phyloP scores from a whole-genome alignment of 805 yeast genomes.

The Starmerella stellata region DNA sequence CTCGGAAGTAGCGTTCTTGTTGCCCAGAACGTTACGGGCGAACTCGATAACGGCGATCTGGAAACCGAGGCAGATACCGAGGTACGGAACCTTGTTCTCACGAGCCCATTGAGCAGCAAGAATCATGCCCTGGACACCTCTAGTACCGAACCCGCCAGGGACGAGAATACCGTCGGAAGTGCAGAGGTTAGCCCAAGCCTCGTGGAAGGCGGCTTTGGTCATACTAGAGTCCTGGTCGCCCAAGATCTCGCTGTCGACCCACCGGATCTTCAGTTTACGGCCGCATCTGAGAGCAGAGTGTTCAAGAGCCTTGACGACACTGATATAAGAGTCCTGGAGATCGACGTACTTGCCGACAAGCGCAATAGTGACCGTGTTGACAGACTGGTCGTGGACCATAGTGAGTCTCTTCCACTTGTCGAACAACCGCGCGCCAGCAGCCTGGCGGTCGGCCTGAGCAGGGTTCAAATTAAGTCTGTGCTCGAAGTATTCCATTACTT shows the following conservation, averaged over 20 bases:
- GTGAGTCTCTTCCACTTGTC: slow-evolving; percentile 67
- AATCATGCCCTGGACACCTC: slow-evolving; percentile 98
- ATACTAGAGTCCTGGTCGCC: slow-evolving; percentile 45
- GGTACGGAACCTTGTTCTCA: slow-evolving; percentile 77
- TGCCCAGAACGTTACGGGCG: slow-evolving; percentile 60
- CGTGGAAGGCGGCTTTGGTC: slow-evolving; percentile 66
- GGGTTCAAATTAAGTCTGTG: slow-evolving; percentile 46
- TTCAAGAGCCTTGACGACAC: slow-evolving; percentile 88
- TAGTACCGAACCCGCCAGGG: slow-evolving; percentile 94
- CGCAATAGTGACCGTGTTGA: slow-evolving; percentile 80
- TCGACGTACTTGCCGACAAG: slow-evolving; percentile 94
- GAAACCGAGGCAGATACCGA: slow-evolving; percentile 94
- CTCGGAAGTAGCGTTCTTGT: slow-evolving; percentile 52
- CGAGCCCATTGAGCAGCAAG: slow-evolving; percentile 97
- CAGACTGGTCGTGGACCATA: slow-evolving; percentile 59
- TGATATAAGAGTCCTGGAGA: slow-evolving; percentile 82
- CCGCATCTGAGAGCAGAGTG: slow-evolving; percentile 84
- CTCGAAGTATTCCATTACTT: slow-evolving; percentile 49
- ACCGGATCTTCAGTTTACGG: slow-evolving; percentile 66
- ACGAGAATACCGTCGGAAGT: slow-evolving; percentile 92
- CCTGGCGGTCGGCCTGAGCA: slow-evolving; percentile 33
- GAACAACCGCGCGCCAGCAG: slow-evolving; percentile 54
- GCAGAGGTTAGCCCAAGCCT: slow-evolving; percentile 87
- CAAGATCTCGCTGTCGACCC: slow-evolving; percentile 91
- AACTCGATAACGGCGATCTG: slow-evolving; percentile 94